Conservation (phyloP, 495 filamentous ascomycete species). For the Hypoxylon fuscum region DNA sequence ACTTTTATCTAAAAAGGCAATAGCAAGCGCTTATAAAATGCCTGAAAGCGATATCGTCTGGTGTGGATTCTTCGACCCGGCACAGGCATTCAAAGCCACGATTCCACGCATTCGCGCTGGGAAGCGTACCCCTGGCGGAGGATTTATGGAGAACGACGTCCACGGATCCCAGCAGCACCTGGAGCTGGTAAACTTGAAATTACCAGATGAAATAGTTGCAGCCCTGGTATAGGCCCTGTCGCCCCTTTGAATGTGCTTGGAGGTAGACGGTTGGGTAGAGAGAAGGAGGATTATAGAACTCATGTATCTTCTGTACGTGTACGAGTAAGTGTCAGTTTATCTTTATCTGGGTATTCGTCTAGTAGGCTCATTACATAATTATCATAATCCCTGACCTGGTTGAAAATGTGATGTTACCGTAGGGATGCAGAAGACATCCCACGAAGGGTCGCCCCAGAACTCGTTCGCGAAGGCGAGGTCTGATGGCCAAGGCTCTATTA, state of each 20-base stretch:
- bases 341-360: neutral
- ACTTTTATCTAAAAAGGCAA: constrained; percentile 42
- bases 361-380: constrained; percentile 7
- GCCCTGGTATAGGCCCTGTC: constrained; percentile 8
- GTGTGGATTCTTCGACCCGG: constrained; percentile 56
- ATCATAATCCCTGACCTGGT: constrained; percentile 14
- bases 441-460: constrained; percentile 37
- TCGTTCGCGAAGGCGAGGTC: constrained; percentile 34
- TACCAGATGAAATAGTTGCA: constrained; percentile 31
- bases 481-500: constrained; percentile 34
- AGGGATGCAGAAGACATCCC: constrained; percentile 30
- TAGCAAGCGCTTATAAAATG: constrained; percentile 48
- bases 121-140: constrained; percentile 26
- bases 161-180: constrained; percentile 49
- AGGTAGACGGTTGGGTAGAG: neutral
- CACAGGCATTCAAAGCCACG: constrained; percentile 54
- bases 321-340: neutral
- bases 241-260: neutral
- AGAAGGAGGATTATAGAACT: neutral
- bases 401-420: constrained; percentile 17
- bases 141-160: constrained; percentile 52
- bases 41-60: constrained; percentile 47
- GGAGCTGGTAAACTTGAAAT: constrained; percentile 36
- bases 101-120: constrained; percentile 45
- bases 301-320: constrained; percentile 17